A percentile compares a stretch with the other conserved stretches of the same genome.
phyloP scores from a whole-genome alignment of 2,329 filamentous ascomycete genomes.

The Metarhizium humberi region DNA sequence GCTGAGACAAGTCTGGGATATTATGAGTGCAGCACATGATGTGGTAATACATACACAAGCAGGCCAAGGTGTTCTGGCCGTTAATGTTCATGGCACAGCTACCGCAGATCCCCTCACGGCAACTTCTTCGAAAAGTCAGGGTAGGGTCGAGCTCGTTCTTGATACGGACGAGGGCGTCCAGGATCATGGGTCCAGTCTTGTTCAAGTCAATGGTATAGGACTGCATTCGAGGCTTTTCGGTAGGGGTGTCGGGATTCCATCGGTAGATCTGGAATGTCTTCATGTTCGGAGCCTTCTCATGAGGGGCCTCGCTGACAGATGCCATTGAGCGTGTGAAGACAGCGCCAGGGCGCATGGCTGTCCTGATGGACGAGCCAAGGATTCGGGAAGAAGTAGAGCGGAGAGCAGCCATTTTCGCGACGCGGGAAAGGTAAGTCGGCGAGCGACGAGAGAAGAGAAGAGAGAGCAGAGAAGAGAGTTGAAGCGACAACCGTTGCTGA shows the following conservation, averaged over 20 bases:
- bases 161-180: constrained; percentile 93
- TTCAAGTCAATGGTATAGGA: constrained; percentile 91
- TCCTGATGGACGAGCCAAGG: constrained; percentile 34
- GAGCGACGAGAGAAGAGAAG: constrained; percentile 8
- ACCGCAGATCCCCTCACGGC: constrained; percentile 96
- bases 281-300: constrained; percentile 55
- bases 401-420: constrained; percentile 48
- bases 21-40: neutral
- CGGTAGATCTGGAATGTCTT: constrained; percentile 99
- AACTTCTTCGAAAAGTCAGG: constrained; percentile 89
- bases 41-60: constrained; percentile 65
- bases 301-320: constrained; percentile 48
- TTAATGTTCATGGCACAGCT: constrained; percentile 99
- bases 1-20: neutral
- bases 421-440: constrained; percentile 12
- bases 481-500: neutral
- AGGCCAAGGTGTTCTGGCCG: constrained; percentile 94
- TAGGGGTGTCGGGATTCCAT: constrained; percentile 91
- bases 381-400: constrained; percentile 47
- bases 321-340: constrained; percentile 45
- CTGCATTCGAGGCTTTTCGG: constrained; percentile 93
- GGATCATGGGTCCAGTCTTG: constrained; percentile 98
- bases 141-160: constrained; percentile 99
- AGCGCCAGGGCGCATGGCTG: constrained; percentile 29
- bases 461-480: neutral